Conservation (phyloP, 2,329 filamentous ascomycete genomes). For the Clonostachys byssicola region DNA sequence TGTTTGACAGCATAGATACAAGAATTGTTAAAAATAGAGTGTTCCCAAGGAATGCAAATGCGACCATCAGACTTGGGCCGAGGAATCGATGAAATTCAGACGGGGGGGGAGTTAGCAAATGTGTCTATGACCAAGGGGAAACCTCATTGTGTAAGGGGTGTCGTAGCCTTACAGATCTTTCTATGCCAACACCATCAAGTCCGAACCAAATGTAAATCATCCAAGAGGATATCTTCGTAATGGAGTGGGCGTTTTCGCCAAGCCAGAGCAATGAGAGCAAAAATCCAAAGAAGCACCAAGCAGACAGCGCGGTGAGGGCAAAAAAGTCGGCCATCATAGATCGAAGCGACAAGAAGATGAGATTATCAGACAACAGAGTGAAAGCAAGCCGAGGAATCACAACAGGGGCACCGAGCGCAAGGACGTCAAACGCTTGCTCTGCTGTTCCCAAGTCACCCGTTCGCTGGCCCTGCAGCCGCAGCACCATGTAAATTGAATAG, state of each 20-base stretch:
- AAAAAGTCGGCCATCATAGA: slow-evolving; percentile 86
- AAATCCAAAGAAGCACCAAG: slow-evolving; percentile 83
- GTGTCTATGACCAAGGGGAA: not conserved
- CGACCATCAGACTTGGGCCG: slow-evolving; percentile 74
- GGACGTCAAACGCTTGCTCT: slow-evolving; percentile 70
- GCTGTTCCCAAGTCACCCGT: slow-evolving; percentile 40
- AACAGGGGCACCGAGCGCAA: slow-evolving; percentile 76
- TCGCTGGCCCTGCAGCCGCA: slow-evolving; percentile 63
- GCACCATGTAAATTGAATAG: slow-evolving; percentile 62
- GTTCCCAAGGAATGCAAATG: slow-evolving; percentile 82
- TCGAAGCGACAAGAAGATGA: slow-evolving; percentile 75
- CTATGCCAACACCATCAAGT: slow-evolving; percentile 66
- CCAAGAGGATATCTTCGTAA: slow-evolving; percentile 76
- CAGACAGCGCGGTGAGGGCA: slow-evolving; percentile 68
- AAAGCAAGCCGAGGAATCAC: slow-evolving; percentile 77
- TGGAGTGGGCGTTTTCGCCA: slow-evolving; percentile 55
- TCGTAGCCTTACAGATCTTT: slow-evolving; percentile 39
- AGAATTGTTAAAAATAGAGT: slow-evolving; percentile 86
- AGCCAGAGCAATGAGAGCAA: slow-evolving; percentile 77
- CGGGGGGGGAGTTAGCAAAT: slow-evolving; percentile 17
- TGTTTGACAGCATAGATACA: slow-evolving; percentile 82
- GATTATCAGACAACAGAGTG: slow-evolving; percentile 77
- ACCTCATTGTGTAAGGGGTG: too few species aligned
- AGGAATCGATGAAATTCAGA: slow-evolving; percentile 75
- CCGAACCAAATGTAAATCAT: slow-evolving; percentile 95